phyloP scores from a whole-genome alignment of 106 monocot genomes.

The Narthecium ossifragum region DNA sequence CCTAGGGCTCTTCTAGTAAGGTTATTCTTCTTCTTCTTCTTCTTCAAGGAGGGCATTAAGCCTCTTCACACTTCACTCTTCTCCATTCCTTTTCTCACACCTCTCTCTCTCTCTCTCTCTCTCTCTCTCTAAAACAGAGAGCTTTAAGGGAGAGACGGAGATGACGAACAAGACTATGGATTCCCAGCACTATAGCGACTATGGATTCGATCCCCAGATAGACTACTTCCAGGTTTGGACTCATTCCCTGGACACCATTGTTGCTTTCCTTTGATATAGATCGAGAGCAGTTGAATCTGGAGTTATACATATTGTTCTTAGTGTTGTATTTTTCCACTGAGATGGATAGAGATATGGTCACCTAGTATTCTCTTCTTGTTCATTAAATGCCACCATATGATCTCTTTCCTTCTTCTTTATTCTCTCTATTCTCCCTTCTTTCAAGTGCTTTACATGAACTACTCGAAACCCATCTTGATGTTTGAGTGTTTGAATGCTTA shows the following conservation, averaged over 20 bases:
- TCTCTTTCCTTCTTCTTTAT: not conserved
- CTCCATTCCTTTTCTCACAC: not conserved
- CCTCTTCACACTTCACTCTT: not conserved
- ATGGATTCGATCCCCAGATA: constrained; percentile 62
- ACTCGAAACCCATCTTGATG: no score
- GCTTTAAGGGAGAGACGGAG: not conserved
- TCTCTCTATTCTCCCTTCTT: no score
- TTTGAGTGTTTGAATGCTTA: no score
- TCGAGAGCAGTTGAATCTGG: no score
- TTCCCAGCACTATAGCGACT: constrained; percentile 58
- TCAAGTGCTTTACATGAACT: no score
- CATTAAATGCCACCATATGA: not conserved
- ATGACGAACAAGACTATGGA: constrained; percentile 22
- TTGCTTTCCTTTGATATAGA: no score
- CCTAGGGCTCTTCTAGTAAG: no score
- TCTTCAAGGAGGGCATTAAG: not conserved
- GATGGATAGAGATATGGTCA: no score
- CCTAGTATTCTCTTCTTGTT: no score
- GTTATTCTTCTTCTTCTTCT: no score
- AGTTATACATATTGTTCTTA: no score
- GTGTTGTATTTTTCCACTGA: no score
- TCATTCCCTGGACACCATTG: not conserved
- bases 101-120: not conserved
- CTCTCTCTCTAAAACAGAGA: not conserved
- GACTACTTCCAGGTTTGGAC: constrained; percentile 55